Conservation (phyloP, 768 basidiomycete genomes). For the Hypholoma fasciculare region DNA sequence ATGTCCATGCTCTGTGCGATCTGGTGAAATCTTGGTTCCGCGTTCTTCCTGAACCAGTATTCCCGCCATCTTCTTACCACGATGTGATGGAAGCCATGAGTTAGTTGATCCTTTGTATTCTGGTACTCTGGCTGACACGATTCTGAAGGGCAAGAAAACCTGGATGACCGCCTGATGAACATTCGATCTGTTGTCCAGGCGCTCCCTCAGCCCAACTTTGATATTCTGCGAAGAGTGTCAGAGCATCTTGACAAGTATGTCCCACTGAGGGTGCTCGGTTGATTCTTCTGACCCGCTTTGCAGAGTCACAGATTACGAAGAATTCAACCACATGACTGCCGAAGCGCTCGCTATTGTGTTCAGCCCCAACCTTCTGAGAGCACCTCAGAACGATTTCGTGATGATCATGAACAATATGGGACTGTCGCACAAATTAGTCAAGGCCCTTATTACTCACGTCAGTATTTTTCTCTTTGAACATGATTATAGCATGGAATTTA, state of each 20-base stretch:
- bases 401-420: slow-evolving; percentile 83
- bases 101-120: slow-evolving; percentile 33
- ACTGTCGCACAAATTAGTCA: slow-evolving; percentile 71
- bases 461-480: slow-evolving; percentile 22
- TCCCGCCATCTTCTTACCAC: slow-evolving; percentile 68
- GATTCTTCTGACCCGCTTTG: neutral
- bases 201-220: slow-evolving; percentile 74
- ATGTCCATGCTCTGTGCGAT: slow-evolving; percentile 84
- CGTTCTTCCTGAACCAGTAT: slow-evolving; percentile 75
- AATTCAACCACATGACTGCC: slow-evolving; percentile 88
- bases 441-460: slow-evolving; percentile 76
- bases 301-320: slow-evolving; percentile 87
- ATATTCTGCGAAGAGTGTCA: slow-evolving; percentile 73
- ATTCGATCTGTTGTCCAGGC: slow-evolving; percentile 69
- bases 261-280: neutral
- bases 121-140: neutral
- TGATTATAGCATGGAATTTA: slow-evolving; percentile 7
- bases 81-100: slow-evolving; percentile 72
- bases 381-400: slow-evolving; percentile 76
- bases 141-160: slow-evolving; percentile 62
- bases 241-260: slow-evolving; percentile 81
- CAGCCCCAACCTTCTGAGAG: slow-evolving; percentile 76
- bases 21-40: slow-evolving; percentile 87
- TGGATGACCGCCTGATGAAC: slow-evolving; percentile 62
- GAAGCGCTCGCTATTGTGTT: slow-evolving; percentile 86